Conservation (phyloP, 148 eudicot genomes). For the Nyssa sinensis region DNA sequence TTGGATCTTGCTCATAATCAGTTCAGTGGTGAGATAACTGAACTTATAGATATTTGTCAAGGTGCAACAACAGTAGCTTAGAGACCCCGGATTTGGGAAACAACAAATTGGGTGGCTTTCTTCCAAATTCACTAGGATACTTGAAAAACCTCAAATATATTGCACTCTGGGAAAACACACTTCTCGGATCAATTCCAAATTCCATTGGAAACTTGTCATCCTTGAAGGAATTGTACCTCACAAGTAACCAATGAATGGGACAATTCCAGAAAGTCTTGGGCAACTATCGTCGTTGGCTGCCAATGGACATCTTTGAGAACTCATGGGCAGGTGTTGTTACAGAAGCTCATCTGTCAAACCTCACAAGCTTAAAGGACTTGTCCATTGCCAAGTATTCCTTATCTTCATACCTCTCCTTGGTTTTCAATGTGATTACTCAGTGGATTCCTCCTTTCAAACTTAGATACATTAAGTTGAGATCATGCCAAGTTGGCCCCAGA, state of each 20-base stretch:
- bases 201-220: conserved; percentile 14
- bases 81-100: not conserved
- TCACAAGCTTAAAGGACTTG: conserved; percentile 7
- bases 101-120: not conserved
- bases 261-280: conserved; percentile 5
- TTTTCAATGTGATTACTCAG: conserved; percentile 6
- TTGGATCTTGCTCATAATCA: not conserved
- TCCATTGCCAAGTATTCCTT: not conserved
- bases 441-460: conserved; percentile 17
- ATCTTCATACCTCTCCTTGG: conserved; percentile 1
- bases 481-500: conserved; percentile 10
- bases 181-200: conserved; percentile 4
- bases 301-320: conserved; percentile 1
- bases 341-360: conserved; percentile 9
- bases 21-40: not conserved
- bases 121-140: conserved; percentile 2
- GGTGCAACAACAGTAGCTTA: conserved; percentile 7
- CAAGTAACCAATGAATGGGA: conserved; percentile 10
- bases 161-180: not conserved
- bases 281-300: not conserved
- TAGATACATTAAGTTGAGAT: not conserved
- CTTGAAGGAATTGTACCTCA: conserved; percentile 2
- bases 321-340: conserved; percentile 13
- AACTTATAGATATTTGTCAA: not conserved
- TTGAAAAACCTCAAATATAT: not conserved